Evolutionary conservation across 2,329 filamentous ascomycete species (phyloP), one percentile per base, ranked within the genome.

Genomic region (Chaetomiaceae sp.): DNA sequence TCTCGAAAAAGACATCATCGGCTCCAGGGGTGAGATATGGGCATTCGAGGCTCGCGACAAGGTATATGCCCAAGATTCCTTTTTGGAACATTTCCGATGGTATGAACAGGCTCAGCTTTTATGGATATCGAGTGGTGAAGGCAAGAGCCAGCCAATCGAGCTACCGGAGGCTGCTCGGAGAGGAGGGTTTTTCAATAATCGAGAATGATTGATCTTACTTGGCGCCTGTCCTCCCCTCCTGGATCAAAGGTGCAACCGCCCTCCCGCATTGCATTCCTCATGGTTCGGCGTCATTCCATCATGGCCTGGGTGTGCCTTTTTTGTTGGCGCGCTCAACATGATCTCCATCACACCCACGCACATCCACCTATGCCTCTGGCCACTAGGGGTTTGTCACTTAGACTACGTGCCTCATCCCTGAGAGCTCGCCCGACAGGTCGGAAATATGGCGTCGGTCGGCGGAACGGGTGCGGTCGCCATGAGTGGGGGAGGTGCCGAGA

Each of bases 31-130:
- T 32, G 33, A 42, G 51, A n/a, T 20, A 23, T 51, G 53, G 53
- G 36, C 46, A 42, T 41, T 21, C 40, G 54, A 63, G 48, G 58
- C 51, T 58, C 57, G 57, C 42, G 58, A 66, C 42, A 64, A 55
- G 57, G 57, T 66, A 23, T 70, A 67, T 62, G 48, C 65, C 37
- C 61, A 54, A 58, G 58, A 61, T 50, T 62, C 54, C 20, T 68
- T 69, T 58, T 48, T 70, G 49, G 53, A 64, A 44, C 65, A 70
- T 58, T 70, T 70, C 59, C 58, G 57, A 57, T 67, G 62, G 63
- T 70, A 66, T 61, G 59, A 65, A 59, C 61, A 66, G 56, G 66
- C 66, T 54, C 66, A 69, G 55, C 38, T 61, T 27, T 53, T 69
- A 38, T 69, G 67, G 67, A 55, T 18, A 49, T 59, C 52, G 49